Evolutionary conservation across 345 rosid species (phyloP).

Genomic region (Hibiscus tridactylites): DNA sequence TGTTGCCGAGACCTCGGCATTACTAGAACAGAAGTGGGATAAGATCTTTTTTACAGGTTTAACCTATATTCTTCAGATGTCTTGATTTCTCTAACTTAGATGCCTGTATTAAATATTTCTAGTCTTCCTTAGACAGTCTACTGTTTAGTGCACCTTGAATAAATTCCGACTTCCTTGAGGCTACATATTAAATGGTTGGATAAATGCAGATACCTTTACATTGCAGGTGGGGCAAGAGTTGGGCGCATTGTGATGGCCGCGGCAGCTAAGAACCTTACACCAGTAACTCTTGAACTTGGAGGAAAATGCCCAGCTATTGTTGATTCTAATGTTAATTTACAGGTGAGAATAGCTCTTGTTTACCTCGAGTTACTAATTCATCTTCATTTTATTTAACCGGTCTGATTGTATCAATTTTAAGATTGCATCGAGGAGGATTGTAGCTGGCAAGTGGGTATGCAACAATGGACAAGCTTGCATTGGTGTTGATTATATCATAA

Average conservation of each 20-base stretch:
- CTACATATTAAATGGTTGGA: too few species aligned
- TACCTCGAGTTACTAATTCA: not conserved
- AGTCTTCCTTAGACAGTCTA: not conserved
- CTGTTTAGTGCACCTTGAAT: not conserved
- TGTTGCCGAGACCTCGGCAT: constrained; percentile 58
- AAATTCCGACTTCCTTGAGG: not conserved
- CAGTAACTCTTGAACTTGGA: constrained; percentile 89
- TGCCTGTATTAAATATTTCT: not conserved
- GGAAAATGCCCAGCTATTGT: constrained; percentile 88
- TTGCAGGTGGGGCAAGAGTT: constrained; percentile 65
- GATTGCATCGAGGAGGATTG: constrained; percentile 70
- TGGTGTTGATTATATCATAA: constrained; percentile 74
- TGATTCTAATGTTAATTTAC: constrained; percentile 62
- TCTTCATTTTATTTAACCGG: not conserved
- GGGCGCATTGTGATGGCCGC: constrained; percentile 91
- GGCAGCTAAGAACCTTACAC: constrained; percentile 96
- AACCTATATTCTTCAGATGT: not conserved
- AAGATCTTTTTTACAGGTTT: constrained; percentile 94
- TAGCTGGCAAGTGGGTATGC: constrained; percentile 84
- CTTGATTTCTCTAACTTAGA: not conserved
- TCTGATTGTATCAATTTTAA: constrained; percentile 23
- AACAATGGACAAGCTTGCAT: constrained; percentile 91
- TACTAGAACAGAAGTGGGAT: constrained; percentile 94
- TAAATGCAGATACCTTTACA: not conserved
- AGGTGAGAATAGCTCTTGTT: constrained; percentile 35